Evolutionary conservation across 2,329 filamentous ascomycete species (phyloP).

Genomic region (Penicillium olsonii): DNA sequence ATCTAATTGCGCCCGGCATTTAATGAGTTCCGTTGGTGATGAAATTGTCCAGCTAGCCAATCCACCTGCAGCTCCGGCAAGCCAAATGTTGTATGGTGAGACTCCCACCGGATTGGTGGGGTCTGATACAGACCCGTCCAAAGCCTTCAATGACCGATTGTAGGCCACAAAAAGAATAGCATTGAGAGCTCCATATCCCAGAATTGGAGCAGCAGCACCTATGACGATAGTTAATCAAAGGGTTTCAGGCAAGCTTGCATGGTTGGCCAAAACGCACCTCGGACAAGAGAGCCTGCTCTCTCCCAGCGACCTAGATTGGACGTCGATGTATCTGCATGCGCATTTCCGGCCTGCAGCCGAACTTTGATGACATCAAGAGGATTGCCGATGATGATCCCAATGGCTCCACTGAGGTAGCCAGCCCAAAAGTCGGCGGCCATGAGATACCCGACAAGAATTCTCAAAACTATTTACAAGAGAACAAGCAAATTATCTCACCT

Average conservation of each 20-base stretch:
- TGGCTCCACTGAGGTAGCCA: constrained; percentile 82
- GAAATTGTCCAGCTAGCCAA: constrained; percentile 83
- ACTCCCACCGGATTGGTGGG: constrained; percentile 46
- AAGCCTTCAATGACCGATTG: constrained; percentile 72
- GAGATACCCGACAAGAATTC: background rate
- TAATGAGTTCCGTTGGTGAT: constrained; percentile 86
- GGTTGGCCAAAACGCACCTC: constrained; percentile 39
- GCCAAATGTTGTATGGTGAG: constrained; percentile 68
- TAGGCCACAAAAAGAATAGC: constrained; percentile 88
- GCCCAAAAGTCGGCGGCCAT: constrained; percentile 95
- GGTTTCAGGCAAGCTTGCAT: background rate
- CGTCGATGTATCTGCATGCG: constrained; percentile 25
- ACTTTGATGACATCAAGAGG: constrained; percentile 80
- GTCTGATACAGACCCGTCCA: constrained; percentile 50
- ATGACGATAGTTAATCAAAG: constrained; percentile 13
- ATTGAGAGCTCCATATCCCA: constrained; percentile 89
- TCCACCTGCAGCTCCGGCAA: constrained; percentile 78
- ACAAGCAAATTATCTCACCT: constrained; percentile 1
- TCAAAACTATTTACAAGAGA: background rate
- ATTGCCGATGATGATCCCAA: constrained; percentile 86
- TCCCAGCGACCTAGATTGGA: constrained; percentile 36
- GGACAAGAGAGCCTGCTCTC: constrained; percentile 37
- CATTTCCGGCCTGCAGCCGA: constrained; percentile 68
- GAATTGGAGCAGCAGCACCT: constrained; percentile 80
- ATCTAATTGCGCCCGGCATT: constrained; percentile 80